Evolutionary conservation across 2,329 filamentous ascomycete genomes (phyloP), one percentile per base, ranked within the genome.

Genomic region (Fusarium torulosum): DNA sequence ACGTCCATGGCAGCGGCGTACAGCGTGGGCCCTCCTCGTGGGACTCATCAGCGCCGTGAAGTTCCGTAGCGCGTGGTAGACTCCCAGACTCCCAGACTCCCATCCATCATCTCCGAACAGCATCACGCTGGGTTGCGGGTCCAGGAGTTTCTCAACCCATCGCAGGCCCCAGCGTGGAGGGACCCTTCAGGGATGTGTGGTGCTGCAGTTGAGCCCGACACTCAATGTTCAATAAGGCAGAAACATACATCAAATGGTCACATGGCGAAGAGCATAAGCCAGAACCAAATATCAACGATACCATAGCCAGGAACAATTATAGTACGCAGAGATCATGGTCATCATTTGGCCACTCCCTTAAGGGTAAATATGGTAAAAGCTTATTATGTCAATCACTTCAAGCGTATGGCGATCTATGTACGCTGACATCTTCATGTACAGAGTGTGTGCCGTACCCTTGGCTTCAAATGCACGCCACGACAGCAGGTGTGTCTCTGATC

Each of bases 41-140:
- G 60, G 43, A 57, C 60, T 71, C 43, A 50, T 47, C 66, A 42
- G 50, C 53, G 65, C 54, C 46, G 63, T 61, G 59, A 63, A 64
- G 60, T 59, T 29, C 60, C 53, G 61, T 59, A 61, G 55, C 53
- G 59, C 43, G 47, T 37, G 17, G 35, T 9, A n/a, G 7, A 17
- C 35, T 19, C 17, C 4, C 35, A n/a, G 17, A 17, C 35, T 19
- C 17, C 4, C 35, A n/a, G 17, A 17, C 35, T 37, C 17, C 9
- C 35, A 37, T n/a, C 45, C 67, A 62, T 72, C 69, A 69, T 71
- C 61, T 72, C 71, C 69, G 71, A 70, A 59, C 45, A 60, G 55
- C 55, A 72, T 63, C 59, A 64, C 55, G 45, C 55, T 59, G 59
- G 56, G 21, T 23, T 55, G 56, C 65, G 67, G 67, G 56, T 56